Base-by-base conservation (phyloP, 805 yeast species). In the Candida coquimbonensis region DNA sequence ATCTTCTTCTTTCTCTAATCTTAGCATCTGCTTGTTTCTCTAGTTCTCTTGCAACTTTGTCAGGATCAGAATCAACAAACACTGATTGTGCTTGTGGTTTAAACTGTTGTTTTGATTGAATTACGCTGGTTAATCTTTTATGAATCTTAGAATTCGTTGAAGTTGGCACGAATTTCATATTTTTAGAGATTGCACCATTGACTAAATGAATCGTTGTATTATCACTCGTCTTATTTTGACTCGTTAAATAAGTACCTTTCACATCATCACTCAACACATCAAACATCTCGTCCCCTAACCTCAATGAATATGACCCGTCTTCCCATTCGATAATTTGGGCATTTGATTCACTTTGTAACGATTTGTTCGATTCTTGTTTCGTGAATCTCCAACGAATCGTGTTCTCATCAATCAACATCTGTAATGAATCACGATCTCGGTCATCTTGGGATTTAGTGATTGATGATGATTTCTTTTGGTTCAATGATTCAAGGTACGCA, bases 361-460 rank as follows among this genome's bases (percentile, higher is more conserved):
- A 45, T 17, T 66, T 62, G n/a, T 76, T 77, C 7, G 44, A 29
- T 11, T 53, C 45, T 49, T 80, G 81, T 48, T 83, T 78, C 14
- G 88, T 83, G 63, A 90, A 91, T 65, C 96, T 79, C 99, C 99
- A 93, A 60, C 99, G 78, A 32, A 93, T 72, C 0, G 96, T 88
- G 63, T 89, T 91, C 57, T 86, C 89, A 51, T 83, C 87, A 46
- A 78, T 72, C 32, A 83, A 67, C 57, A 78, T 78, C 50, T 82
- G 85, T 34, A 81, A 77, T n/a, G 80, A 67, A 49, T 75, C 72
- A 36, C 73, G 75, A 35, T 75, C 73, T 36, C 73, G 75, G 36
- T 73, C 76, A 40, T 70, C 70, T 13, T 70, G 67, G 24, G 70
- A 29, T 29, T 11, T 29, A 3, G 12, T 29, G 13, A 11, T 52